Evolutionary conservation across 192 early-diverging fungal genomes (phyloP), one percentile per base, ranked within the genome.

Genomic region (Gamsiella multidivaricata): DNA sequence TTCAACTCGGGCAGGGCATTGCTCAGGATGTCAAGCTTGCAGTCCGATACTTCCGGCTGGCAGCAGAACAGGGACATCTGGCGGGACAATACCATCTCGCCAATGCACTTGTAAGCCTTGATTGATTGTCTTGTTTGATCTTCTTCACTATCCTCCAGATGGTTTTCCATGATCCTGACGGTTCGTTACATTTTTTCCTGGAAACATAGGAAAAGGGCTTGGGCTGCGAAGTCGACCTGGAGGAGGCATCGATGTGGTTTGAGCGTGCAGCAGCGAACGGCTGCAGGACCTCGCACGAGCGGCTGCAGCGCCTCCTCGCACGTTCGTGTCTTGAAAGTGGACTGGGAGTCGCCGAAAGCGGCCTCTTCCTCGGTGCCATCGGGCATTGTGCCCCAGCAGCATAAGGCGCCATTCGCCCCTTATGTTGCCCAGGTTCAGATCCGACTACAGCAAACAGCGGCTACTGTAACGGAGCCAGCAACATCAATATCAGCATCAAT

Each of bases 41-140:
- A 7, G 70, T 86, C 14, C 61, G 74, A 7, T 86, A 85, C 69
- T 89, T 86, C 50, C 46, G 62, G 33, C 43, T 71, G 43, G 86
- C 88, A 29, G 88, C 88, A 31, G 74, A 83, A 18, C 83, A 89
- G 61, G 88, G 84, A 18, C 76, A 89, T 59, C 67, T 84, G 39
- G 63, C 72, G 8, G 86, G 85, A 15, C 79, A 84, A 57, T 79
- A 81, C 54, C 75, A 82, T 28, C 55, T 89, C 6, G 87, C 85
- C 7, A 82, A 82, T 57, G 81, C 81, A 14, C 54, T 82, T 11
- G 81, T 81, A 68, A 56, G 66, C 68, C 5, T 31, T 60, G 7
- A 12, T 37, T 31, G 1, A 14, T 9, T 20, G 15, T 23, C 18
- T 52, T 33, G 23, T 42, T 53, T 22, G 7, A 31, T 23, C 18